Percentiles rank a stretch among this genome's conserved stretches.
These are phyloP conservation scores for Hypoxylon fragiforme DNA, from an alignment of 495 filamentous ascomycete species.

Conservation along the genomic window DNA sequence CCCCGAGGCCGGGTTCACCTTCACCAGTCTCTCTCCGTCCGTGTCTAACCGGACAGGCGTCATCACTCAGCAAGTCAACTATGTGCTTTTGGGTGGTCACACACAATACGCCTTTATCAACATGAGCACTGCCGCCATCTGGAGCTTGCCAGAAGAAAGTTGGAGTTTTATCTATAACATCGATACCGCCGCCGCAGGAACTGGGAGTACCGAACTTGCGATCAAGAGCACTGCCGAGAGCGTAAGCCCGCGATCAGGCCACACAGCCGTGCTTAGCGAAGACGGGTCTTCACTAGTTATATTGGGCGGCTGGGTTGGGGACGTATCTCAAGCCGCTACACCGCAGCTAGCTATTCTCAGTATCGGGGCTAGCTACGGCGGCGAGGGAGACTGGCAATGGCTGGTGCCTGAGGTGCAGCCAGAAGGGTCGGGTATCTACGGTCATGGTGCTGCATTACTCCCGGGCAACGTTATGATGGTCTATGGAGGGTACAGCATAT, in stretches of 20 bases:
- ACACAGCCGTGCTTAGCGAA: slow-evolving; percentile 75
- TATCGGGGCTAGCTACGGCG: slow-evolving; percentile 70
- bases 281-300: slow-evolving; percentile 77
- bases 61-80: slow-evolving; percentile 68
- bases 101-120: slow-evolving; percentile 84
- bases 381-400: slow-evolving; percentile 74
- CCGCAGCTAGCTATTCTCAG: slow-evolving; percentile 80
- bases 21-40: slow-evolving; percentile 67
- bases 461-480: slow-evolving; percentile 90
- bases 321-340: slow-evolving; percentile 68
- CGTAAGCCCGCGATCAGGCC: slow-evolving; percentile 81
- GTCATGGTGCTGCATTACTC: slow-evolving; percentile 82
- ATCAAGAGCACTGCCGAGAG: slow-evolving; percentile 32
- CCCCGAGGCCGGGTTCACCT: slow-evolving; percentile 82
- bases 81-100: slow-evolving; percentile 84
- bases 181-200: slow-evolving; percentile 52
- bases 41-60: slow-evolving; percentile 59
- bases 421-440: slow-evolving; percentile 66
- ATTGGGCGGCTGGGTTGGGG: slow-evolving; percentile 89
- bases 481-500: slow-evolving; percentile 76
- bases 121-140: slow-evolving; percentile 87
- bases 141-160: slow-evolving; percentile 79
- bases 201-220: slow-evolving; percentile 35
- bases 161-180: slow-evolving; percentile 72
- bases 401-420: slow-evolving; percentile 59